phyloP scores from a whole-genome alignment of 108 stramenopile genomes.

The Cyclotella choctawhatcheeana region DNA sequence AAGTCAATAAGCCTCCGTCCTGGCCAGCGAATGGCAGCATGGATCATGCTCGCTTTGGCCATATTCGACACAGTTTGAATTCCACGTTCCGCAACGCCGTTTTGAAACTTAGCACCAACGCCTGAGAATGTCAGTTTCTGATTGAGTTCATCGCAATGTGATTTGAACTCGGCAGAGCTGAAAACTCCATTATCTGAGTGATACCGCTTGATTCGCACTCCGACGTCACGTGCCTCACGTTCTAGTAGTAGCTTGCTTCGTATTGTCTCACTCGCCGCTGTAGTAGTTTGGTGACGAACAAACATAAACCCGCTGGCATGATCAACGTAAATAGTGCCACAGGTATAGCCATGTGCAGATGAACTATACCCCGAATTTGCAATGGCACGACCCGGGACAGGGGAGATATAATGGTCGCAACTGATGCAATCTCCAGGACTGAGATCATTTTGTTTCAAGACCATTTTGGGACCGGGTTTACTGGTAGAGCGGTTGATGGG shows the following conservation, averaged over 20 bases:
- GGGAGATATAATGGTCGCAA: conserved; percentile 41
- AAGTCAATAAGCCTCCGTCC: neutral
- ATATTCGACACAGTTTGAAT: neutral
- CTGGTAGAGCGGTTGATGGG: neutral
- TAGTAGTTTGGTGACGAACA: neutral
- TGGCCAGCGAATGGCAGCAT: neutral
- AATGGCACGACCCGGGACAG: conserved; percentile 37
- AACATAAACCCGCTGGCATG: neutral
- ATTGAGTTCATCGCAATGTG: conserved; percentile 1
- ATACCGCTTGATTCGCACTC: conserved; percentile 12
- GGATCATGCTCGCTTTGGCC: neutral
- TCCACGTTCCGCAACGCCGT: conserved; percentile 45
- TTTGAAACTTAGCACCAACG: conserved; percentile 53
- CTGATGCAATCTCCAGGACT: conserved; percentile 44
- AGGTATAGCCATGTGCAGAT: neutral
- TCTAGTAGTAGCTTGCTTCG: conserved; percentile 23
- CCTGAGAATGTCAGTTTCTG: conserved; percentile 20
- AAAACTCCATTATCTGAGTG: conserved; percentile 19
- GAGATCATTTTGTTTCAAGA: neutral
- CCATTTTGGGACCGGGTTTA: neutral
- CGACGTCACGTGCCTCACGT: conserved; percentile 10
- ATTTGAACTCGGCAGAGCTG: neutral
- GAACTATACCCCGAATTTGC: neutral
- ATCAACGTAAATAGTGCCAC: neutral
- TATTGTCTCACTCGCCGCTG: conserved; percentile 38